These are phyloP conservation scores for Elsinoe batatas DNA, from an alignment of 2,329 filamentous ascomycete genomes.

Conservation along the genomic window DNA sequence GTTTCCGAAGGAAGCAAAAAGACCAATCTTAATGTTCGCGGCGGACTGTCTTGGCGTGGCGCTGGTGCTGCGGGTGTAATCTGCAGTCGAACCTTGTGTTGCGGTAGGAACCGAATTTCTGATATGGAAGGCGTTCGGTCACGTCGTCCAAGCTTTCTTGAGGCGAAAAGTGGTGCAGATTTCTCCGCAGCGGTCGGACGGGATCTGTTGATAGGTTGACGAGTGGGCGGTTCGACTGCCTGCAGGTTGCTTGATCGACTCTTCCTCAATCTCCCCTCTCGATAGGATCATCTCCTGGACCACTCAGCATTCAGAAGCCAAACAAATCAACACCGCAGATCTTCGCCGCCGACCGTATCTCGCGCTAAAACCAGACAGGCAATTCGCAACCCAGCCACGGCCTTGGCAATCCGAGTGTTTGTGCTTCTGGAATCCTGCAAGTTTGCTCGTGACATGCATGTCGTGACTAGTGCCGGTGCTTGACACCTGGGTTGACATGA, in stretches of 20 bases:
- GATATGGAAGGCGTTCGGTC: neutral
- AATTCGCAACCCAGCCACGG: neutral
- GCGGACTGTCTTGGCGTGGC: constrained; percentile 1
- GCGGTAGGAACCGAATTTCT: neutral
- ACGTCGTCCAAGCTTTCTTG: neutral
- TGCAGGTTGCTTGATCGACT: neutral
- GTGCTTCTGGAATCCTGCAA: neutral
- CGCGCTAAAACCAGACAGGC: neutral
- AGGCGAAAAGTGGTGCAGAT: constrained; percentile 1
- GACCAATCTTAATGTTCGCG: neutral
- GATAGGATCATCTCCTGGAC: neutral
- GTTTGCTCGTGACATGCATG: too few species aligned
- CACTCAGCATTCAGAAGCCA: neutral
- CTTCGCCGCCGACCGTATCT: neutral
- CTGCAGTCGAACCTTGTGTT: neutral
- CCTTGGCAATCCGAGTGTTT: neutral
- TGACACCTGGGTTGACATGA: neutral
- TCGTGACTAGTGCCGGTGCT: neutral
- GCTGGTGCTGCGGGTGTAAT: neutral
- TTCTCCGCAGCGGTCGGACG: neutral
- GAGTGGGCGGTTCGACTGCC: too few species aligned
- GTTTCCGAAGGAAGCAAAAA: neutral
- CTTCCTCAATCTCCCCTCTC: neutral
- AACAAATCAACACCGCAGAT: neutral
- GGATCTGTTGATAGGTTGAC: neutral